Evolutionary conservation across 345 rosid genomes (phyloP), one percentile per base, ranked within the genome.

Genomic region (Linum usitatissimum): DNA sequence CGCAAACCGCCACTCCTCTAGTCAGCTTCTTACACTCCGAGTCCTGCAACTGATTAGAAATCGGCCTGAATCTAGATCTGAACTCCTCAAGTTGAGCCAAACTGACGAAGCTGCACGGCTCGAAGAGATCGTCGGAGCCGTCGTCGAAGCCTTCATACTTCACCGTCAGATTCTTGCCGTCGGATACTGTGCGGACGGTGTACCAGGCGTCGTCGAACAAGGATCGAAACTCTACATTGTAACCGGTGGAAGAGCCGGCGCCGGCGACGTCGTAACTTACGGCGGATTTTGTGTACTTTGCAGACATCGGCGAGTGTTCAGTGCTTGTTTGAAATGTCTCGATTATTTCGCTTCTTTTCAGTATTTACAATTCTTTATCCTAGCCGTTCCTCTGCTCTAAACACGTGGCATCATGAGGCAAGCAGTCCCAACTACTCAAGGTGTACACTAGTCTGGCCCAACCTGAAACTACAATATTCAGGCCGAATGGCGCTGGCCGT

Each of bases 11-110:
- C 6, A 8, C 49, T 55, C 79, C 84, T 7, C 30, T 13, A 17
- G 18, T 34, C 18, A 74, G 66, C 18, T 55, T 21, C 45, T 9
- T 13, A 63, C 86, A 82, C 23, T 80, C 63, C 3, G 3, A 0
- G 69, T 80, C 86, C 77, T 82, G 86, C 9, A 82, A 51, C 78
- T 80, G 86, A 17, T 14, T 30, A 6, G 87, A 83, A 23, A 72
- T 19, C 9, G 65, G 71, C 38, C 79, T 75, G 39, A 83, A 70
- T 61, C 84, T 73, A 3, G 7, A 1, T 30, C n/a, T 4, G 30
- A 80, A 74, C 6, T 66, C 68, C 18, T 64, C 53, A 18, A 82
- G 7, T 56, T 76, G 69, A 28, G 58, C 63, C 21, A 40, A 6
- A 23, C 60, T 30, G 12, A 31, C 45, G 53, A 80, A 78, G 6